Evolutionary conservation across 2,329 filamentous ascomycete genomes (phyloP).

Genomic region (Alternaria ethzedia): DNA sequence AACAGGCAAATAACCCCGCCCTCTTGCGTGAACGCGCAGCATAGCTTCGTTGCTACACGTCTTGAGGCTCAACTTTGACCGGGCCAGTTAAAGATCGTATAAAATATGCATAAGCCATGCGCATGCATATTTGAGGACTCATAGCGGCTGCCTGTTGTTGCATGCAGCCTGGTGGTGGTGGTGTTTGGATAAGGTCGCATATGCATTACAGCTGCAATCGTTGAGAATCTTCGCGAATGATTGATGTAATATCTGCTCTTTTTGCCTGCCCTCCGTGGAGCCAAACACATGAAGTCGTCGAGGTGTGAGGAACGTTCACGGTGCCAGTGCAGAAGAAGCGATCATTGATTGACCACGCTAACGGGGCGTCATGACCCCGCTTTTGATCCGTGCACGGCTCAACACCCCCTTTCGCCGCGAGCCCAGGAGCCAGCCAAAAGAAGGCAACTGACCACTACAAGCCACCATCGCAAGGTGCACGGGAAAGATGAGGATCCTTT

Average conservation of each 20-base stretch:
- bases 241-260: not conserved
- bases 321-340: not conserved
- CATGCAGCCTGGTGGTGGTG: slow-evolving; percentile 13
- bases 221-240: not conserved
- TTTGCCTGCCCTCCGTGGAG: not conserved
- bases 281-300: not conserved
- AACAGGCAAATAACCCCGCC: slow-evolving; percentile 21
- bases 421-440: not conserved
- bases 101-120: slow-evolving; percentile 14
- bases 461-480: not conserved
- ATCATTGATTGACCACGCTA: not conserved
- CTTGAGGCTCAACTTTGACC: slow-evolving; percentile 27
- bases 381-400: slow-evolving; percentile 4
- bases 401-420: not conserved
- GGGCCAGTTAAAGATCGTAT: slow-evolving; percentile 12
- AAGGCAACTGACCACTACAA: slow-evolving; percentile 17
- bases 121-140: slow-evolving; percentile 18
- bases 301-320: not conserved
- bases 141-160: slow-evolving; percentile 5
- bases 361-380: slow-evolving; percentile 2
- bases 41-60: not conserved
- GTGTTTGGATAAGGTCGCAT: not conserved
- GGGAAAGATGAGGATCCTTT: not conserved
- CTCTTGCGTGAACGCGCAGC: slow-evolving; percentile 3
- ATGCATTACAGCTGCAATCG: slow-evolving; percentile 1